Conservation (phyloP, 108 stramenopile species). For the Tribonema minus region DNA sequence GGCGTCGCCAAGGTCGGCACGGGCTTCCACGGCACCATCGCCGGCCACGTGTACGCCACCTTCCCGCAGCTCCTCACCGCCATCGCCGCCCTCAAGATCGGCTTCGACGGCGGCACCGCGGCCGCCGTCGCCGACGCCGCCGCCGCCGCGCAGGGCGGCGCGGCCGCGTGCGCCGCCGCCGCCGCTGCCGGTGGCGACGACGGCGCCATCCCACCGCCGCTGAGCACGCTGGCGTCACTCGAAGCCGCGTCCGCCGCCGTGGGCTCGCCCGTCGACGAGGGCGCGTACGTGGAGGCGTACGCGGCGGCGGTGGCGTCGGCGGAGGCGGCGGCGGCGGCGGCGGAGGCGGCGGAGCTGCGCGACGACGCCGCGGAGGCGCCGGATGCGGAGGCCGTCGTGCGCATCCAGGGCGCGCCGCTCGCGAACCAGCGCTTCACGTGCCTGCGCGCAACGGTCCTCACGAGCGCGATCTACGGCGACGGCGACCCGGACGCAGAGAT, state of each 20-base stretch:
- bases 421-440: neutral
- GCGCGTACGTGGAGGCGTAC: neutral
- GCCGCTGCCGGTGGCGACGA: neutral
- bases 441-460: neutral
- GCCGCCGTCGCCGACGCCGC: neutral
- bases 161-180: neutral
- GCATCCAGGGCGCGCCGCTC: neutral
- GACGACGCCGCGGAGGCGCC: neutral
- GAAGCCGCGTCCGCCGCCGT: neutral
- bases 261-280: neutral
- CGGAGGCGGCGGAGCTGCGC: neutral
- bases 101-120: neutral
- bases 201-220: too few relatives aligned
- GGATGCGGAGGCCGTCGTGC: neutral
- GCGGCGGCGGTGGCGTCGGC: neutral
- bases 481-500: neutral
- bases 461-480: neutral
- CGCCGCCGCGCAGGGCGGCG: neutral
- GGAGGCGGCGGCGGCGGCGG: neutral
- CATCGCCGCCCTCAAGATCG: neutral
- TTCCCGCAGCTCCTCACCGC: neutral
- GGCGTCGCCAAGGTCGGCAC: slow-evolving; percentile 36
- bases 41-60: slow-evolving; percentile 20
- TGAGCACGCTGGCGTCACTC: neutral
- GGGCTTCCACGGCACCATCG: slow-evolving; percentile 31